Conservation (phyloP, 176 grass and related monocot genomes). For the Secale cereale region DNA sequence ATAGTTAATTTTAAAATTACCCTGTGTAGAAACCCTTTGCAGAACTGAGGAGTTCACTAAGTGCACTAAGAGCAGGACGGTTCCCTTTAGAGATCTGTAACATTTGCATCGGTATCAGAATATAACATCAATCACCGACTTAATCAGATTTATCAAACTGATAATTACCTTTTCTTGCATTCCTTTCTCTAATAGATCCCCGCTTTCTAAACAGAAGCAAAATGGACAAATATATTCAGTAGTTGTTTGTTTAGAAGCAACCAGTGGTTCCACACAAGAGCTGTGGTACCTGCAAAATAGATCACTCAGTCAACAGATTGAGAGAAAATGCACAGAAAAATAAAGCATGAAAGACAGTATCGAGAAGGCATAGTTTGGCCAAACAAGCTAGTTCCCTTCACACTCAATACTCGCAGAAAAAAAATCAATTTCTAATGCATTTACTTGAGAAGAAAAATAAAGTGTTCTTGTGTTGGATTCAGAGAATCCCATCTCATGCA, state of each 20-base stretch:
- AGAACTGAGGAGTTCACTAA: constrained; percentile 47
- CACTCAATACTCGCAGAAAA: background rate
- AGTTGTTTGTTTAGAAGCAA: constrained; percentile 26
- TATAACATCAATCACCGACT: constrained; percentile 25
- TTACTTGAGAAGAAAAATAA: background rate
- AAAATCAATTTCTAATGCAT: background rate
- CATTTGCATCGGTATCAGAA: constrained; percentile 13
- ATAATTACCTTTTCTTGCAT: constrained; percentile 55
- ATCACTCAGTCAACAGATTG: constrained; percentile 20
- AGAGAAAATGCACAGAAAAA: constrained; percentile 25
- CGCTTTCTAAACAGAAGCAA: constrained; percentile 69
- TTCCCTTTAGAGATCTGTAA: constrained; percentile 61
- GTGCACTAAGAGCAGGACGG: constrained; percentile 48
- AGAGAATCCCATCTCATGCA: background rate
- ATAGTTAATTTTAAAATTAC: constrained; percentile 43
- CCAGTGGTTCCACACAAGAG: constrained; percentile 45
- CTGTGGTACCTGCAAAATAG: constrained; percentile 68
- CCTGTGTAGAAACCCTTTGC: constrained; percentile 52
- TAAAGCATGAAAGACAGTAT: background rate
- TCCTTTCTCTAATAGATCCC: constrained; percentile 48
- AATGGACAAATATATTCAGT: constrained; percentile 51
- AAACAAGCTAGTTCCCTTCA: constrained; percentile 15
- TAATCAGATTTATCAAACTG: constrained; percentile 28
- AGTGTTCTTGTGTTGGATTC: background rate
- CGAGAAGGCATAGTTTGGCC: background rate